Conservation (phyloP, 2,329 filamentous ascomycete species). For the Aspergillus vadensis region DNA sequence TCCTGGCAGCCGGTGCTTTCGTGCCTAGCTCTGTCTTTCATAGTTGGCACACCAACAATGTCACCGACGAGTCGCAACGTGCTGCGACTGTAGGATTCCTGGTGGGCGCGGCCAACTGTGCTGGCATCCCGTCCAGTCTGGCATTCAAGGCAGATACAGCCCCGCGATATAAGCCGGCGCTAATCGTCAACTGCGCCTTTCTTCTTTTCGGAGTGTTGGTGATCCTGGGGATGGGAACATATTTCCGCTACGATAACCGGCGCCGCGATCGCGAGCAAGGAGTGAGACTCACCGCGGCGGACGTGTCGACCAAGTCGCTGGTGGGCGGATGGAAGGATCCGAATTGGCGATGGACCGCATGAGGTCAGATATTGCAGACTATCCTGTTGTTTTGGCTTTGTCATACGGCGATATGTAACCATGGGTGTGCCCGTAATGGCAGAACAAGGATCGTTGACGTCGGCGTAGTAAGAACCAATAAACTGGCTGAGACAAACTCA, state of each 20-base stretch:
- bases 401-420: not conserved
- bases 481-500: too few relatives aligned
- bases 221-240: slow-evolving; percentile 11
- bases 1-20: slow-evolving; percentile 13
- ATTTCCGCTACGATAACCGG: slow-evolving; percentile 15
- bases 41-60: slow-evolving; percentile 19
- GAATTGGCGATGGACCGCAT: slow-evolving; percentile 17
- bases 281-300: slow-evolving; percentile 10
- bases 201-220: slow-evolving; percentile 10
- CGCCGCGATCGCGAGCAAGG: slow-evolving; percentile 12
- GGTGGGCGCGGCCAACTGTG: slow-evolving; percentile 18
- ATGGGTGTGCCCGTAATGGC: not conserved
- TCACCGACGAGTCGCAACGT: slow-evolving; percentile 10
- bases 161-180: slow-evolving; percentile 12
- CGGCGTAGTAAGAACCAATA: too few relatives aligned
- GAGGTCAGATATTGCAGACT: not conserved
- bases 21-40: slow-evolving; percentile 15
- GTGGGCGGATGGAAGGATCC: slow-evolving; percentile 15
- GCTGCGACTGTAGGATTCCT: slow-evolving; percentile 16
- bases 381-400: too few relatives aligned
- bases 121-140: slow-evolving; percentile 17
- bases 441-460: too few relatives aligned
- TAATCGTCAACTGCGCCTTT: slow-evolving; percentile 16
- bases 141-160: slow-evolving; percentile 15
- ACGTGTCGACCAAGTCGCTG: slow-evolving; percentile 13